A percentile compares a stretch with the other conserved stretches of the same genome.
Evolutionary conservation across 2,329 filamentous ascomycete genomes (phyloP).

Genomic region (Penicillium palitans): DNA sequence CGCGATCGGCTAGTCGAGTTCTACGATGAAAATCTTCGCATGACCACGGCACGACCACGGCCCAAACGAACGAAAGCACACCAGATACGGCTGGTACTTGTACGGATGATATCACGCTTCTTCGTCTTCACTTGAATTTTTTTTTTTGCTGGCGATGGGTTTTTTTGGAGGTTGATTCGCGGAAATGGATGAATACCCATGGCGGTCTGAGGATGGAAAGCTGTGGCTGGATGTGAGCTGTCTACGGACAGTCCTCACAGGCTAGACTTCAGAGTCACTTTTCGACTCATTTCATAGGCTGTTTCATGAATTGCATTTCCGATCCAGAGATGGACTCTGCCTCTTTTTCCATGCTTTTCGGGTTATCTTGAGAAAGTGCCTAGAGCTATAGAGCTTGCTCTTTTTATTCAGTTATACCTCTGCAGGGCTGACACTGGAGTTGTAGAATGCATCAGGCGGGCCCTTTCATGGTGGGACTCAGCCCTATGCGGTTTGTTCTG

Average conservation of each 20-base stretch:
- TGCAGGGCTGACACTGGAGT: background rate
- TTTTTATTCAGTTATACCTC: background rate
- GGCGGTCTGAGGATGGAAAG: conserved; percentile 26
- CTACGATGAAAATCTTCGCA: conserved; percentile 26
- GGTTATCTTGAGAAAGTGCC: background rate
- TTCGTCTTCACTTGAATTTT: conserved; percentile 31
- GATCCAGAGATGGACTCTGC: conserved; percentile 23
- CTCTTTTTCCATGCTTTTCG: conserved; percentile 8
- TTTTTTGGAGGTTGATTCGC: conserved; percentile 20
- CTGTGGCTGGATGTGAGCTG: conserved; percentile 21
- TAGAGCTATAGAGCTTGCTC: background rate
- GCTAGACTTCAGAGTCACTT: conserved; percentile 21
- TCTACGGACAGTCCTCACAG: conserved; percentile 9
- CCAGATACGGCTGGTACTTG: conserved; percentile 31
- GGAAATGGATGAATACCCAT: conserved; percentile 26
- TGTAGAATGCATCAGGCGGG: background rate
- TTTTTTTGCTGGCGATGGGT: conserved; percentile 25
- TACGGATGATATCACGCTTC: conserved; percentile 34
- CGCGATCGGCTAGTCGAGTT: conserved; percentile 26
- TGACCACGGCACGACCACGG: conserved; percentile 23
- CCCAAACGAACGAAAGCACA: conserved; percentile 29
- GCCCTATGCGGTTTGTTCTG: background rate
- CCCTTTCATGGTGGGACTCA: background rate
- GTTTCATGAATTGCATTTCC: conserved; percentile 31
- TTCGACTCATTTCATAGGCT: conserved; percentile 30